Evolutionary conservation across 2,329 filamentous ascomycete species (phyloP).

Genomic region (Pleomassaria siparia): DNA sequence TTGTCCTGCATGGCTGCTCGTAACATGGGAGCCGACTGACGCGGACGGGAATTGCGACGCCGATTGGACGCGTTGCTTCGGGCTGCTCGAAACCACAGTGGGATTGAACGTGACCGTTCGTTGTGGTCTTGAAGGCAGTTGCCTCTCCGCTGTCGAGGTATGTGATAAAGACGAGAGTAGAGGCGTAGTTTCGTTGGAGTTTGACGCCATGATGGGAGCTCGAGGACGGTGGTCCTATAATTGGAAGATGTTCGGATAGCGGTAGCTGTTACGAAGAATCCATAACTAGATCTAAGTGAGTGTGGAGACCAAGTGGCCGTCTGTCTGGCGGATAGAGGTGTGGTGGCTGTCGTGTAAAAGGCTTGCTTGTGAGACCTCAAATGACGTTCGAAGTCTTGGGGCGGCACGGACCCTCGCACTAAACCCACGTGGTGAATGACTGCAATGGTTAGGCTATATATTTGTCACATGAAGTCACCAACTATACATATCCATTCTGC

Average conservation of each 20-base stretch:
- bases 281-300: slow-evolving; percentile 4
- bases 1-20: slow-evolving; percentile 43
- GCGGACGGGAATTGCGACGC: slow-evolving; percentile 28
- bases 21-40: slow-evolving; percentile 24
- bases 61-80: slow-evolving; percentile 39
- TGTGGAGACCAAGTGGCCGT: not conserved
- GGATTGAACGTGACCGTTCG: slow-evolving; percentile 79
- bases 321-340: not conserved
- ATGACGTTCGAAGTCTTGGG: slow-evolving; percentile 11
- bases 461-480: too few species aligned
- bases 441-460: slow-evolving; percentile 3
- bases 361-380: slow-evolving; percentile 4
- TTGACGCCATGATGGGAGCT: slow-evolving; percentile 33
- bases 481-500: not conserved
- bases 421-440: slow-evolving; percentile 8
- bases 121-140: slow-evolving; percentile 42
- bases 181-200: slow-evolving; percentile 41
- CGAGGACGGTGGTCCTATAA: not conserved
- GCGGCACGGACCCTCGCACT: slow-evolving; percentile 8
- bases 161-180: slow-evolving; percentile 40
- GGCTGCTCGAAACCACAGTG: slow-evolving; percentile 51
- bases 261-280: slow-evolving; percentile 1
- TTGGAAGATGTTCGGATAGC: not conserved
- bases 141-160: slow-evolving; percentile 16
- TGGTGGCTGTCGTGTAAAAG: not conserved